Base-by-base conservation (phyloP, 106 monocot species). In the Triglochin maritima region DNA sequence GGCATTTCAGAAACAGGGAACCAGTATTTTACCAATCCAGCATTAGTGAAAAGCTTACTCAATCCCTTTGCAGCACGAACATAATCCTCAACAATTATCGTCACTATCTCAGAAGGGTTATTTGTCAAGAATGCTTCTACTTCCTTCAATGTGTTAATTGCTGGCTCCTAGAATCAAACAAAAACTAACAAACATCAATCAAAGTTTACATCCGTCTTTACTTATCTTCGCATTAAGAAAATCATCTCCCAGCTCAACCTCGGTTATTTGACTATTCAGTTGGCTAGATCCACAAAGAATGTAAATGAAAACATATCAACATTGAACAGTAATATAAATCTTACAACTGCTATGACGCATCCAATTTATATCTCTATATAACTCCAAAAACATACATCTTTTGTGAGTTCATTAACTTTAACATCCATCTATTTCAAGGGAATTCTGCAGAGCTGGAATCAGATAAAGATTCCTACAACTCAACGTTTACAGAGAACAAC, bases 51-150 rank as follows among this genome's bases (percentile, higher is more conserved):
- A 54, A 98, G 62, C 57, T 82, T 92, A 16, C 84, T 92, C 64
- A 98, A 66, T 50, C 98, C 92, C 56, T 86, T 91, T 13, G 87
- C 83, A 47, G 88, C 60, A 29, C 56, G 91, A 2, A 98, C 98
- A 80, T 92, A 92, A 72, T 98, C 98, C 74, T 98, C 91, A 55
- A 98, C 88, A 49, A 98, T 81, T 69, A 98, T 98, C 41, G 91
- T 92, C 74, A 98, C 77, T 43, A 98, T 89, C 81, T 98, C 98
- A 2, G 81, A 73, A 46, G 98, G 98, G 55, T 92, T 91, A 62
- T 70, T 63, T 9, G 76, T 70, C 72, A 98, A 74, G 66, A 98
- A 98, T 62, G 80, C 75, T 73, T 88, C 92, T 68, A 98, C 88
- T 72, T 98, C 92, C 72, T 86, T 92, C 62, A 98, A 50, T 52